Conservation (phyloP, 306 rosid species). For the Medicago arabica region DNA sequence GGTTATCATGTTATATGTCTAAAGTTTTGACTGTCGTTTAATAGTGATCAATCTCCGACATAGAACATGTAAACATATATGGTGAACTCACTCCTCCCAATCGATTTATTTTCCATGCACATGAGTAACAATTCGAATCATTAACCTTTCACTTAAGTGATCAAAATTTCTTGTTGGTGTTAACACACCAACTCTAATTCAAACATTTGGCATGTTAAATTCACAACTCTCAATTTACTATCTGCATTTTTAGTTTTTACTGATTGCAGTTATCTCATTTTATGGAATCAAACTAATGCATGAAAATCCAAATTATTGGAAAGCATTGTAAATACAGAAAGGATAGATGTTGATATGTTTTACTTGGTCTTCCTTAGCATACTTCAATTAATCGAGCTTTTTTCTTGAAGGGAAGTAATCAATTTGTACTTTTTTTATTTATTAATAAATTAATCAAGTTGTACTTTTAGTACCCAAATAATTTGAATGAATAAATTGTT, state of each 20-base stretch:
- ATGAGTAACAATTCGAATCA: too few species aligned
- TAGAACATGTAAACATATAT: too few species aligned
- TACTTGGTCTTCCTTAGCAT: slow-evolving; percentile 43
- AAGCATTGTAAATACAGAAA: slow-evolving; percentile 46
- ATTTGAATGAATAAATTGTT: background rate
- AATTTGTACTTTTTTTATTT: background rate
- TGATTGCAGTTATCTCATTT: background rate
- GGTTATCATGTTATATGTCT: too few species aligned
- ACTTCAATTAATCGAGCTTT: slow-evolving; percentile 16
- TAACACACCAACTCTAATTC: background rate
- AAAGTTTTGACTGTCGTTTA: too few species aligned
- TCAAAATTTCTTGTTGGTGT: too few species aligned
- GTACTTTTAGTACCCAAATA: background rate
- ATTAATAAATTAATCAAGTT: background rate
- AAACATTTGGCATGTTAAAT: slow-evolving; percentile 1
- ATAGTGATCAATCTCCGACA: too few species aligned
- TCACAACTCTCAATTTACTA: slow-evolving; percentile 5
- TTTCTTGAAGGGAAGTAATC: too few species aligned
- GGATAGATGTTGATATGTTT: slow-evolving; percentile 52
- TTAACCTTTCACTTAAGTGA: too few species aligned
- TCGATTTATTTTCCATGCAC: too few species aligned
- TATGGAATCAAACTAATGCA: slow-evolving; percentile 1
- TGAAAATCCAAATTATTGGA: slow-evolving; percentile 26
- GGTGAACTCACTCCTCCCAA: too few species aligned
- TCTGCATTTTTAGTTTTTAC: slow-evolving; percentile 4